Evolutionary conservation across 2,329 filamentous ascomycete genomes (phyloP), one percentile per base, ranked within the genome.

Genomic region (Rhynchosporium graminicola): DNA sequence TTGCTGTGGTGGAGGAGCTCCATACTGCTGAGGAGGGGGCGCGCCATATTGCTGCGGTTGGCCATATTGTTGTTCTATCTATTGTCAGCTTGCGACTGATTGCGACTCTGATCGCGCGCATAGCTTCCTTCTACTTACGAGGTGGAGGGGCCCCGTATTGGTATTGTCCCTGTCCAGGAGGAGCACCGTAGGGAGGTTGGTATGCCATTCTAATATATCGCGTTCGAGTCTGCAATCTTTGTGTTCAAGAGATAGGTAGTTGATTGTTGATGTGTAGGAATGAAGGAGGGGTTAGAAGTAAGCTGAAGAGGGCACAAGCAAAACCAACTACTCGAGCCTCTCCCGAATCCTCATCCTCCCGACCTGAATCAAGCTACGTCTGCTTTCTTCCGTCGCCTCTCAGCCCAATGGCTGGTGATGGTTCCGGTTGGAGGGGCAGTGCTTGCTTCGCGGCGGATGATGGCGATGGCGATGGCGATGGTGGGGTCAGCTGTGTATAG

Each of bases 101-200:
- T 20, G 20, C 43, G 33, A 8, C 56, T n/a, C 47, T 20, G 20
- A 36, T 10, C 2, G 6, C 33, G 33, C 33, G 33, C 28, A 36
- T 45, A 9, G n/a, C 3, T 54, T 42, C 40, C 13, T 6, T 36
- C 43, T 20, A 63, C 63, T 65, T 46, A 64, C 65, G 61, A 51
- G 61, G 64, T 15, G 64, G 66, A 26, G 66, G 66, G 15, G 59
- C 61, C 9, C 66, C 64, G 43, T 68, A 67, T 54, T 63, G 59
- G 43, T 68, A 67, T 54, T 63, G 59, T 15, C 45, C 40, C 3
- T 46, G 43, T 47, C 47, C 54, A 12, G 50, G 50, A 47, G 60
- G 60, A 52, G 46, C 31, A 42, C 60, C 54, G 46, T 57, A 56
- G 15, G 57, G 57, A 51, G 57, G 62, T 62, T 65, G 64, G 48